These are phyloP conservation scores for Podila epigama DNA, from an alignment of 192 early-diverging fungal genomes.

Conservation along the genomic window DNA sequence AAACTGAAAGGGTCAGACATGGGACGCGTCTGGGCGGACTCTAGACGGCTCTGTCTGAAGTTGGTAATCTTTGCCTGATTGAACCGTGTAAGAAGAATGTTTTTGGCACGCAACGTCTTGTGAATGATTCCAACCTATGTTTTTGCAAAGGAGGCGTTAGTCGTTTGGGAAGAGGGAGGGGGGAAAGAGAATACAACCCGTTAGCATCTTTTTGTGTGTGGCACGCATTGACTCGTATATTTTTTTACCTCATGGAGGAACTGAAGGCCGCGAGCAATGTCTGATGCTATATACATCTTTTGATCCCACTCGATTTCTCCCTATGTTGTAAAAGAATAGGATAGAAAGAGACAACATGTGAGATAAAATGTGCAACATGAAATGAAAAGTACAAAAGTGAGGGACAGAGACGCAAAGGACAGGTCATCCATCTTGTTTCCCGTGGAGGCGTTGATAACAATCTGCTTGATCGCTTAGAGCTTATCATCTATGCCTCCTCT, in stretches of 20 bases:
- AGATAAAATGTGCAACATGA: not conserved
- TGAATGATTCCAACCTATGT: constrained; percentile 43
- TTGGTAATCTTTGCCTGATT: constrained; percentile 46
- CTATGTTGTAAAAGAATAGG: constrained; percentile 3
- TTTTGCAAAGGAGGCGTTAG: not conserved
- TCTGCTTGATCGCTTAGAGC: too few species aligned
- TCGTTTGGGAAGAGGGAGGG: not conserved
- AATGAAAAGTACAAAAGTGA: too few species aligned
- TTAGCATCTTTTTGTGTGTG: too few species aligned
- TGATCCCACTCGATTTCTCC: constrained; percentile 40
- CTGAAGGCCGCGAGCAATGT: constrained; percentile 29
- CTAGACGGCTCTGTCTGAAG: constrained; percentile 44
- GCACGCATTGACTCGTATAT: too few species aligned
- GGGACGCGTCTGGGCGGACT: constrained; percentile 34
- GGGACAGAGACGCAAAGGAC: too few species aligned
- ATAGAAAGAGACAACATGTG: not conserved
- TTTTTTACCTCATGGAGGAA: constrained; percentile 40
- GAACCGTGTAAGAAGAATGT: constrained; percentile 33
- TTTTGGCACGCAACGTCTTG: constrained; percentile 44
- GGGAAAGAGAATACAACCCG: not conserved
- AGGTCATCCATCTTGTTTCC: too few species aligned
- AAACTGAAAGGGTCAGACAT: constrained; percentile 50
- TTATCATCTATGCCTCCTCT: too few species aligned
- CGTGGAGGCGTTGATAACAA: too few species aligned
- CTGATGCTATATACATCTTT: constrained; percentile 37